A percentile compares a stretch with the other conserved stretches of the same genome.
phyloP scores from a whole-genome alignment of 805 yeast genomes.

The Sungouiella thailandica region DNA sequence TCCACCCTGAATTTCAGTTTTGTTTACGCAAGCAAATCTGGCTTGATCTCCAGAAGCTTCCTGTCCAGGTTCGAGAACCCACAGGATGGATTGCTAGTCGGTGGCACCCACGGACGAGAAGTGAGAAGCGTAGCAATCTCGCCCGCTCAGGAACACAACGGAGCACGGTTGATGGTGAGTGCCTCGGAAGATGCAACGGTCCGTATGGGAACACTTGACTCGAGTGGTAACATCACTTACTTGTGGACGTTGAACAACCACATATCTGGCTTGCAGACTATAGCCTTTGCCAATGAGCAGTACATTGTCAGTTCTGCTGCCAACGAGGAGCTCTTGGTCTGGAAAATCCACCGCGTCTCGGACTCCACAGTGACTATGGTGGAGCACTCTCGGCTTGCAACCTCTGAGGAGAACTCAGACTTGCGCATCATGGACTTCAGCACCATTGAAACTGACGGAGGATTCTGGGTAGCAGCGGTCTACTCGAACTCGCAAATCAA shows the following conservation, averaged over 20 bases:
- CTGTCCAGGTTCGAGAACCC: slow-evolving; percentile 14
- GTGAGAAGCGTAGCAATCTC: slow-evolving; percentile 68
- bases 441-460: slow-evolving; percentile 34
- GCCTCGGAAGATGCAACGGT: slow-evolving; percentile 90
- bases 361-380: slow-evolving; percentile 41
- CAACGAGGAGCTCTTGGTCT: slow-evolving; percentile 79
- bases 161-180: slow-evolving; percentile 49
- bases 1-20: slow-evolving; percentile 41
- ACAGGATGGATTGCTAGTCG: slow-evolving; percentile 27
- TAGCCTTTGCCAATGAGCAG: slow-evolving; percentile 53
- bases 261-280: slow-evolving; percentile 81
- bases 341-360: slow-evolving; percentile 51
- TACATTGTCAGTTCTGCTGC: slow-evolving; percentile 59
- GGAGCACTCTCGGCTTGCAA: slow-evolving; percentile 49
- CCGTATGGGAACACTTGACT: slow-evolving; percentile 42
- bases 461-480: slow-evolving; percentile 59
- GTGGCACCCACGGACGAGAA: slow-evolving; percentile 91
- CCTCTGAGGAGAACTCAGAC: slow-evolving; percentile 63
- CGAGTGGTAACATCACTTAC: slow-evolving; percentile 40
- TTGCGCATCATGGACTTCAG: slow-evolving; percentile 85
- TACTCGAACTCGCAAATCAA: slow-evolving; percentile 82
- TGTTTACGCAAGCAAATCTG: slow-evolving; percentile 52
- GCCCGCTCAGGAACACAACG: slow-evolving; percentile 21
- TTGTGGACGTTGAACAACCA: slow-evolving; percentile 71
- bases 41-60: slow-evolving; percentile 34